A percentile compares a stretch with the other conserved stretches of the same genome.
Evolutionary conservation across 106 monocot genomes (phyloP).

Genomic region (Dioscorea dumetorum): DNA sequence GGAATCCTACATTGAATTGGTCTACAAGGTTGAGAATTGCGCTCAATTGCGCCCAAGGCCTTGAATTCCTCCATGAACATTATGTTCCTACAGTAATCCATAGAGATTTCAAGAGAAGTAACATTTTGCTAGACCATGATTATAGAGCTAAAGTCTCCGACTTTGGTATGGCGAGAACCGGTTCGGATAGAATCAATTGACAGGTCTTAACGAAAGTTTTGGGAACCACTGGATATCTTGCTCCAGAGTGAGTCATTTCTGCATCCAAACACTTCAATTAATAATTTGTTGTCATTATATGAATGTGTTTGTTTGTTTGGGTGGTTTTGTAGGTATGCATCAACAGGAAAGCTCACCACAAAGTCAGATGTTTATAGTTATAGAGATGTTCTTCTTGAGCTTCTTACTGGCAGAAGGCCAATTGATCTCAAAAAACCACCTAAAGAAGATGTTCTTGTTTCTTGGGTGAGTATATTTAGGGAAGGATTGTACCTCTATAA

Average conservation of each 20-base stretch:
- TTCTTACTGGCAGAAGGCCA: too few relatives aligned
- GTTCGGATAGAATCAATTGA: constrained; percentile 81
- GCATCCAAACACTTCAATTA: not conserved
- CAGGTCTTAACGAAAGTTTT: constrained; percentile 66
- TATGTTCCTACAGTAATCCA: too few relatives aligned
- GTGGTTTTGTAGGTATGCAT: constrained; percentile 85
- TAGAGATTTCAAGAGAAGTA: constrained; percentile 89
- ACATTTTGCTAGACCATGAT: constrained; percentile 72
- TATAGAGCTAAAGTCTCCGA: constrained; percentile 83
- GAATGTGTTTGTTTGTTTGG: constrained; percentile 15
- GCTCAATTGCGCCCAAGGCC: constrained; percentile 82
- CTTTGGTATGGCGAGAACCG: constrained; percentile 84
- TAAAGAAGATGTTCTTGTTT: too few relatives aligned
- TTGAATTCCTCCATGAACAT: constrained; percentile 93
- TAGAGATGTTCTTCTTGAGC: too few relatives aligned
- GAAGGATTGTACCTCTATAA: too few relatives aligned
- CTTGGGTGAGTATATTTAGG: too few relatives aligned
- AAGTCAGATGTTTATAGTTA: too few relatives aligned
- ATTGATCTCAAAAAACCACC: too few relatives aligned
- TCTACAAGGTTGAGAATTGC: constrained; percentile 60
- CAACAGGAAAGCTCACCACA: constrained; percentile 71
- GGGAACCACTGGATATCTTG: constrained; percentile 86
- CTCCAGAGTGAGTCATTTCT: constrained; percentile 83
- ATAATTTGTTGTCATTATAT: not conserved
- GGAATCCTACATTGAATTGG: constrained; percentile 48